Base-by-base conservation (phyloP, 1,284 basidiomycete species). In the Rhodotorula sp. region DNA sequence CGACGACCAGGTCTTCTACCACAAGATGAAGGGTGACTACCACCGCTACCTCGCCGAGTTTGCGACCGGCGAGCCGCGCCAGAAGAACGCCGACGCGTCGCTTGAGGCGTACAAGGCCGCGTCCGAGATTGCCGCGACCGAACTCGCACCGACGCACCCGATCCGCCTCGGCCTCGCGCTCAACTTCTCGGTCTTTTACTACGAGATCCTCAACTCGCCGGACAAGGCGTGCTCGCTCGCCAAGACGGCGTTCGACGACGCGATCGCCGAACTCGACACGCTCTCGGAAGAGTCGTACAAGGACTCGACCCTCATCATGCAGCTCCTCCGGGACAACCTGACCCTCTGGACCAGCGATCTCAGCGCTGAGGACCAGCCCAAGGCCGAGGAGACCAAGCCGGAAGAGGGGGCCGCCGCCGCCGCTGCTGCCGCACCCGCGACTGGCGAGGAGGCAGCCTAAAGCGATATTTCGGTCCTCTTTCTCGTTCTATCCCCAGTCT, bases 121-220 rank as follows among this genome's bases (percentile, higher is more conserved):
- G 56, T 82, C 82, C 62, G 78, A 80, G 59, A 81, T 82, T 64
- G 82, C 82, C 65, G 78, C 81, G 59, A 80, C 80, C 67, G 82
- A 82, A 78, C 78, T 82, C 44, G 80, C 82, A 55, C 81, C 82
- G 22, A 82, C 82, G 59, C 74, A 82, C 79, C 82, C 82, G 59
- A 82, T 82, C 77, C 82, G 75, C 60, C 80, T 83, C 58, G 82
- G 82, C 74, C 80, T 83, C 56, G 82, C 82, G 33, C 80, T 83
- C 71, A 83, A 83, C 81, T 83, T 83, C 78, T 82, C 81, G 60
- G 82, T 83, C 61, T 83, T 83, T 80, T 83, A 83, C 80, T 83
- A 83, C 79, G 82, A 83, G 77, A 82, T 83, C 74, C 80, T 83
- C 71, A 83, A 82, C 79, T 79, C 79, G 70, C 82, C 82, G 72